Conservation (phyloP, 2,329 filamentous ascomycete species). For the Berkeleyomyces basicola region DNA sequence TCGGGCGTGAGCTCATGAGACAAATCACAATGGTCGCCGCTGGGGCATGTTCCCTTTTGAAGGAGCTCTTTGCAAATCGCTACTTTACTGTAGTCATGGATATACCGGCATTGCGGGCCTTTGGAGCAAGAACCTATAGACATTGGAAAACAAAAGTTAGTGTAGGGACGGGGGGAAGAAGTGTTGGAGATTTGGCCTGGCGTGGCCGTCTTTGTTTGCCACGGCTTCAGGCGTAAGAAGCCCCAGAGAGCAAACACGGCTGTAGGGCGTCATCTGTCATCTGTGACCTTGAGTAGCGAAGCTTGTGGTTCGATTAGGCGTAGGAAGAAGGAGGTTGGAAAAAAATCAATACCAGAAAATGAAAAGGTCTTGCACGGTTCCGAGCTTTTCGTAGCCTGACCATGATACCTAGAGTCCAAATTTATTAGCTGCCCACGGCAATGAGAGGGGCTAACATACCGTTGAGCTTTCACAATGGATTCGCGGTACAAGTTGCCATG, state of each 20-base stretch:
- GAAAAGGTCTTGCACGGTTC: slow-evolving; percentile 59
- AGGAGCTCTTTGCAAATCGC: slow-evolving; percentile 82
- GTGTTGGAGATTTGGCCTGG: background rate
- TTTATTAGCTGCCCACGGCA: slow-evolving; percentile 24
- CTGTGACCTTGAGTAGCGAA: background rate
- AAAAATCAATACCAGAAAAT: slow-evolving; percentile 48
- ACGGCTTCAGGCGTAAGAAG: background rate
- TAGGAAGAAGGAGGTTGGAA: background rate
- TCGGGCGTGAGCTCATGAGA: slow-evolving; percentile 75
- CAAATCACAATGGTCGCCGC: slow-evolving; percentile 69
- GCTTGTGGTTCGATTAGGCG: slow-evolving; percentile 1
- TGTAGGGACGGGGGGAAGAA: slow-evolving; percentile 15
- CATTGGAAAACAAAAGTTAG: slow-evolving; percentile 24
- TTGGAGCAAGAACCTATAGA: slow-evolving; percentile 65
- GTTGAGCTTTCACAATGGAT: slow-evolving; percentile 57
- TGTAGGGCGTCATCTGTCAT: background rate
- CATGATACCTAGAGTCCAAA: slow-evolving; percentile 27
- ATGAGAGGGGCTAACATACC: slow-evolving; percentile 36
- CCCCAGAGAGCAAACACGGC: background rate
- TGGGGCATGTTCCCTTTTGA: slow-evolving; percentile 58
- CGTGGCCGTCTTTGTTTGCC: background rate
- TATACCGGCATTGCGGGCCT: slow-evolving; percentile 62
- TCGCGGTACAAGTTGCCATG: slow-evolving; percentile 72
- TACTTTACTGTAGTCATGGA: slow-evolving; percentile 74
- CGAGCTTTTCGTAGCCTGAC: slow-evolving; percentile 48